Evolutionary conservation across 163 green algal species (phyloP).

Genomic region (Scenedesmus sp.): DNA sequence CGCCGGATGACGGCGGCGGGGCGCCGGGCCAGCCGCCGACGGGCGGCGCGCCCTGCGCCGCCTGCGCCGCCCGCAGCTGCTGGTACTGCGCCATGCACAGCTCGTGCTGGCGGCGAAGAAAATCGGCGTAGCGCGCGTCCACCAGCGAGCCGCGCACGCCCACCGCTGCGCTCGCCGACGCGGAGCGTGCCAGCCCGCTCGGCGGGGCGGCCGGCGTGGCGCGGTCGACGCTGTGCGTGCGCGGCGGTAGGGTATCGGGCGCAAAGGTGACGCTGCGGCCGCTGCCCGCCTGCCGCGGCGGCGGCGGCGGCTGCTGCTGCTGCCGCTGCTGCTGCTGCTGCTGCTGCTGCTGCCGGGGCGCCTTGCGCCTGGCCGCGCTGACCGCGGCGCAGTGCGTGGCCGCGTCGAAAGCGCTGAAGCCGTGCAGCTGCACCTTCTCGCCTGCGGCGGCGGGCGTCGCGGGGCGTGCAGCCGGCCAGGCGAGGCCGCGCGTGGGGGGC

Average conservation of each 20-base stretch:
- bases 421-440: constrained; percentile 43
- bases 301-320: neutral
- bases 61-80: too few species aligned
- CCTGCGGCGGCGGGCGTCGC: neutral
- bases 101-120: neutral
- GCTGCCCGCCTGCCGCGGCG: neutral
- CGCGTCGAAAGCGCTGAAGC: constrained; percentile 44
- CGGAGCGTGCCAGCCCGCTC: neutral
- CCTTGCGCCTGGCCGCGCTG: constrained; percentile 28
- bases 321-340: constrained; percentile 30
- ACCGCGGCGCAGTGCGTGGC: constrained; percentile 44
- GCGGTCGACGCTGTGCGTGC: too few species aligned
- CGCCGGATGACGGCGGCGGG: too few species aligned
- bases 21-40: too few species aligned
- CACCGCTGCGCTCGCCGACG: neutral
- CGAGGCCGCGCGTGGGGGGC: neutral
- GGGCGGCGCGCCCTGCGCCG: too few species aligned
- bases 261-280: constrained; percentile 19
- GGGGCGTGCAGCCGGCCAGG: neutral
- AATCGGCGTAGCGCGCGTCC: neutral
- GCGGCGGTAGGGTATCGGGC: too few species aligned
- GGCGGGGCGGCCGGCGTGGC: neutral
- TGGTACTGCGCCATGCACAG: too few species aligned
- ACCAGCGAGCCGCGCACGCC: neutral
- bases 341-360: constrained; percentile 10